A percentile compares a stretch with the other conserved stretches of the same genome.
phyloP scores from a whole-genome alignment of 2,329 filamentous ascomycete species.

The Tolypocladium inflatum region DNA sequence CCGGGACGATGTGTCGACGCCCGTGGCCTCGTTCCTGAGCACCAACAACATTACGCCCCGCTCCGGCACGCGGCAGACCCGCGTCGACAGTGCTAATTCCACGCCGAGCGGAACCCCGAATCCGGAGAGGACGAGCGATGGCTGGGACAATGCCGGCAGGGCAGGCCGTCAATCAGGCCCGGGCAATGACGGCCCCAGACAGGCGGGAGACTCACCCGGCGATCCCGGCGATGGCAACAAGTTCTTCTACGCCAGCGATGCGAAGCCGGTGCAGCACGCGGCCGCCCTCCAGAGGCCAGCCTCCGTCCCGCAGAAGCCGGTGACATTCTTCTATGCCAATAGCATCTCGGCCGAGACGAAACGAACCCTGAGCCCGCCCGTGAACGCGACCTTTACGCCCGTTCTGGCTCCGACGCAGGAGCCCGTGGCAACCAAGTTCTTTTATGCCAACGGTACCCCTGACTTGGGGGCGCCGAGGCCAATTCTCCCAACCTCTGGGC shows the following conservation, averaged over 20 bases:
- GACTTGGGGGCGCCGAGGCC: conserved; percentile 29
- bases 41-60: conserved; percentile 65
- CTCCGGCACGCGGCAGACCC: conserved; percentile 62
- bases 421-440: conserved; percentile 52
- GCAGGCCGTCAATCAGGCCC: conserved; percentile 23
- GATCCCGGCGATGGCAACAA: conserved; percentile 34
- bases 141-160: conserved; percentile 27
- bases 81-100: conserved; percentile 57
- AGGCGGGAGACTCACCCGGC: conserved; percentile 13
- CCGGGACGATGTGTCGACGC: conserved; percentile 42
- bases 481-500: conserved; percentile 24
- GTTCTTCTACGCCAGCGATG: conserved; percentile 91
- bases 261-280: conserved; percentile 33
- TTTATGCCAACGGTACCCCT: conserved; percentile 61
- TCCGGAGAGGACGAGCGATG: conserved; percentile 29
- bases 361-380: conserved; percentile 19
- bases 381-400: conserved; percentile 21
- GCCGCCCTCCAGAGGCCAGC: conserved; percentile 25
- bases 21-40: conserved; percentile 46
- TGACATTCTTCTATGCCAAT: conserved; percentile 50
- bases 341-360: conserved; percentile 31
- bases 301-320: conserved; percentile 33
- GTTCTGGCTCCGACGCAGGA: conserved; percentile 25
- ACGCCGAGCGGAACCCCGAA: conserved; percentile 57
- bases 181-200: conserved; percentile 17